A percentile compares a stretch with the other conserved stretches of the same genome.
Conservation (phyloP, 805 yeast species). For the Kazachstania psychrophila region DNA sequence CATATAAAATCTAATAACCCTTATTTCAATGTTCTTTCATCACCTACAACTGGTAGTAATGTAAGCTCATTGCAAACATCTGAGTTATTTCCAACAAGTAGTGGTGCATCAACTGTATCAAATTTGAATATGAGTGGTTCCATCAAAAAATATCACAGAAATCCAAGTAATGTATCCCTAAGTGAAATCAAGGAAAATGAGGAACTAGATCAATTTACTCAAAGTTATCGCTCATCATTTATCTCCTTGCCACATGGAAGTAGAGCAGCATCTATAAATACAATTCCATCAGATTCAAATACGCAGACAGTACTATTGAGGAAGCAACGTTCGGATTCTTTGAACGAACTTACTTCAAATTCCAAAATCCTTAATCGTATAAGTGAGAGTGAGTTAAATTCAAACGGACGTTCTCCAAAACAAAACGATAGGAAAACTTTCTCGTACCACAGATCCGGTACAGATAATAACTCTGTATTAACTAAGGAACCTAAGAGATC, state of each 20-base stretch:
- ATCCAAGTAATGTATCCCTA: constrained; percentile 24
- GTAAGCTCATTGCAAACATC: neutral
- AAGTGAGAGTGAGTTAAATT: neutral
- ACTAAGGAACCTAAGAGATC: constrained; percentile 26
- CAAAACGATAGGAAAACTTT: neutral
- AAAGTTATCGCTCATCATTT: constrained; percentile 1
- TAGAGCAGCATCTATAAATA: neutral
- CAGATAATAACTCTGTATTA: neutral
- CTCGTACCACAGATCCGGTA: neutral
- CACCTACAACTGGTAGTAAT: neutral
- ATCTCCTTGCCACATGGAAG: constrained; percentile 1
- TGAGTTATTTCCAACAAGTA: neutral
- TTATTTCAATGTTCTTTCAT: neutral
- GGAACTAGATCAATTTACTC: constrained; percentile 14
- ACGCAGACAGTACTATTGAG: neutral
- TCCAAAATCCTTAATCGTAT: constrained; percentile 3
- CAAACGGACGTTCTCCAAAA: constrained; percentile 1
- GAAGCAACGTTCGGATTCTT: constrained; percentile 6
- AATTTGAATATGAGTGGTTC: constrained; percentile 6
- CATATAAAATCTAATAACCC: neutral
- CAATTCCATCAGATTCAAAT: constrained; percentile 3
- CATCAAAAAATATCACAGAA: constrained; percentile 4
- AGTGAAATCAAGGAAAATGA: constrained; percentile 31
- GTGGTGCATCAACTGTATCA: constrained; percentile 6
- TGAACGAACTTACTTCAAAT: constrained; percentile 5